phyloP scores from a whole-genome alignment of 225 moss, liverwort and hornwort genomes.

The Bryoerythrophyllum caledonicum region DNA sequence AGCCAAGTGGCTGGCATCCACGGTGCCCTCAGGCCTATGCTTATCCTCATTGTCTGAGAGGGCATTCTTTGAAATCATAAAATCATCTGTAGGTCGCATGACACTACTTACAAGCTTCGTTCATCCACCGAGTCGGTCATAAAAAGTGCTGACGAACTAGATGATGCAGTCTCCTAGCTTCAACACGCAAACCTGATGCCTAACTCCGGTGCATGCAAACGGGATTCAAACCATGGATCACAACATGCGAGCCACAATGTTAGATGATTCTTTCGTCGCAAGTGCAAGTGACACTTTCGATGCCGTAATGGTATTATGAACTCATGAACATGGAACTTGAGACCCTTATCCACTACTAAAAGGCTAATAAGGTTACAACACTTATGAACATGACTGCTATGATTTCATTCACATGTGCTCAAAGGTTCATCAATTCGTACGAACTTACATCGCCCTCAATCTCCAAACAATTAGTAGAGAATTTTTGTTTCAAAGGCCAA shows the following conservation, averaged over 20 bases:
- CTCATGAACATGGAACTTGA: too few species aligned
- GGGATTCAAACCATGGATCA: not conserved
- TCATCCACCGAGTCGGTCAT: not conserved
- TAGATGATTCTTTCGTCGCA: not conserved
- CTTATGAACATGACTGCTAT: too few species aligned
- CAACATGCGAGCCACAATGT: not conserved
- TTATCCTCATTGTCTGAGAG: not conserved
- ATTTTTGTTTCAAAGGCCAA: too few species aligned
- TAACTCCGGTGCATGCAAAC: not conserved
- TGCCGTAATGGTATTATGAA: too few species aligned
- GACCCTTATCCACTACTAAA: too few species aligned
- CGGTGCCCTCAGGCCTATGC: not conserved
- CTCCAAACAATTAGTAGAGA: too few species aligned
- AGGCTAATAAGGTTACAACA: too few species aligned
- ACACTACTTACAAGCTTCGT: not conserved
- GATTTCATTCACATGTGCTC: too few species aligned
- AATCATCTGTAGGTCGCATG: not conserved
- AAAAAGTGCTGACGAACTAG: not conserved
- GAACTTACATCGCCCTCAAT: too few species aligned
- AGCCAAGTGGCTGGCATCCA: conserved; percentile 9
- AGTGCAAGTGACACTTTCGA: not conserved
- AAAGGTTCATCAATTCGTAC: too few species aligned
- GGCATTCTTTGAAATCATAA: not conserved
- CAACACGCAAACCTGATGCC: not conserved
- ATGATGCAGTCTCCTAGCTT: not conserved